Base-by-base conservation (phyloP, 768 basidiomycete species). In the Hemileccinum rubropunctum region DNA sequence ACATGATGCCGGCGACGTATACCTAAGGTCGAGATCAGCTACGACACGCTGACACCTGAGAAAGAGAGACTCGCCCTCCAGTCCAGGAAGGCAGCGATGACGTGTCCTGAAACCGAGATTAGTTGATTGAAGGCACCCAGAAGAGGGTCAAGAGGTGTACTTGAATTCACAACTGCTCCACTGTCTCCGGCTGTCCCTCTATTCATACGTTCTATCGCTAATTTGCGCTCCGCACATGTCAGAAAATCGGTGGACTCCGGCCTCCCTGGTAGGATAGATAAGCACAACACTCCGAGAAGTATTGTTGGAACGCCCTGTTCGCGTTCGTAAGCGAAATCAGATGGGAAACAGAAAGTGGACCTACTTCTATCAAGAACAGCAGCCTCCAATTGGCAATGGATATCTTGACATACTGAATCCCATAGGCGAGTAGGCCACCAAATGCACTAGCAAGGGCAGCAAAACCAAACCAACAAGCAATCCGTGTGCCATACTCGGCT, bases 401-500 rank as follows among this genome's bases (percentile, higher is more conserved):
- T 27, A 54, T 57, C 52, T 71, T 64, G 14, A 63, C 67, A 54
- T 77, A 65, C 45, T 79, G 74, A 15, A 80, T 68, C 1, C 75
- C 79, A 54, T 75, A 79, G 9, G 80, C 80, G 23, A 81, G 71
- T 26, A 80, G 61, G n/a, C 80, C 79, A 15, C 79, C 76, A 41
- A 81, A 80, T 43, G 80, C 80, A 35, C 79, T 77, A 13, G 79
- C 75, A 21, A 78, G 73, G 6, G 79, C 77, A n/a, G 80, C 76
- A 56, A 79, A 81, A 4, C 76, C 74, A 56, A 79, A 79, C 74
- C 77, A 78, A 54, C 72, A 74, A n/a, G 77, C 76, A 52, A 72
- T 46, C 17, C 77, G 75, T 42, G 74, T 63, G 20, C 78, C 77
- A 11, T 73, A 65, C 54, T 79, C 77, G 2, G 65, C 58, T 47